These are phyloP conservation scores for Eragrostis tef DNA, from an alignment of 202 grass and related monocot species.

Conservation along the genomic window DNA sequence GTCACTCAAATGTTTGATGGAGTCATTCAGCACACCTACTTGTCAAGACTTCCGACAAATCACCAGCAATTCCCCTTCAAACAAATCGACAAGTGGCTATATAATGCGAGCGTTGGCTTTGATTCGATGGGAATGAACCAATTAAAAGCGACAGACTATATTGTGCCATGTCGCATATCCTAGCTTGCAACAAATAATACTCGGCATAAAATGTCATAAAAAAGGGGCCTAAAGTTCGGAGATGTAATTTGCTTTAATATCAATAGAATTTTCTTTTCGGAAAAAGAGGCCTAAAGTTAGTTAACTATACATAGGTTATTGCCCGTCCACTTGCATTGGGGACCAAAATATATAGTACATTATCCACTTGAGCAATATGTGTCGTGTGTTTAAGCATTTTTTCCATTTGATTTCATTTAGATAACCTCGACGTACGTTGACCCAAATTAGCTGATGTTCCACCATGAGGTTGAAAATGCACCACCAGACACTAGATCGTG, in stretches of 20 bases:
- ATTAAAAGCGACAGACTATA: conserved; percentile 27
- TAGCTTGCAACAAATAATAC: conserved; percentile 15
- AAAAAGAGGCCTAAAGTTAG: neutral
- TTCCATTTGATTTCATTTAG: too few species aligned
- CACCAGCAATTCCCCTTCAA: conserved; percentile 16
- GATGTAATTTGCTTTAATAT: too few species aligned
- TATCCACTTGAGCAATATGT: neutral
- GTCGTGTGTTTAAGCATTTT: too few species aligned
- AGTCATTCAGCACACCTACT: neutral
- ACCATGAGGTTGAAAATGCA: too few species aligned
- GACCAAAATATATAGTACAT: neutral
- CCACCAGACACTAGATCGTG: too few species aligned
- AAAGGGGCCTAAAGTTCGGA: too few species aligned
- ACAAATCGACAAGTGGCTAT: neutral
- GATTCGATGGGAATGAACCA: conserved; percentile 28
- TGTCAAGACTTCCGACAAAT: neutral
- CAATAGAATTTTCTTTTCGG: too few species aligned
- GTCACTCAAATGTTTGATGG: neutral
- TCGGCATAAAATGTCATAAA: neutral
- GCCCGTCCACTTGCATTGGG: neutral
- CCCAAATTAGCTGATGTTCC: too few species aligned
- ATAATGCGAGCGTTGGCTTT: neutral
- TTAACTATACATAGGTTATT: neutral
- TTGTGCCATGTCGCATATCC: neutral
- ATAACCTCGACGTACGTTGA: too few species aligned